These are phyloP conservation scores for Brasilioporus rufonigricans DNA, from an alignment of 768 basidiomycete genomes.

Conservation along the genomic window DNA sequence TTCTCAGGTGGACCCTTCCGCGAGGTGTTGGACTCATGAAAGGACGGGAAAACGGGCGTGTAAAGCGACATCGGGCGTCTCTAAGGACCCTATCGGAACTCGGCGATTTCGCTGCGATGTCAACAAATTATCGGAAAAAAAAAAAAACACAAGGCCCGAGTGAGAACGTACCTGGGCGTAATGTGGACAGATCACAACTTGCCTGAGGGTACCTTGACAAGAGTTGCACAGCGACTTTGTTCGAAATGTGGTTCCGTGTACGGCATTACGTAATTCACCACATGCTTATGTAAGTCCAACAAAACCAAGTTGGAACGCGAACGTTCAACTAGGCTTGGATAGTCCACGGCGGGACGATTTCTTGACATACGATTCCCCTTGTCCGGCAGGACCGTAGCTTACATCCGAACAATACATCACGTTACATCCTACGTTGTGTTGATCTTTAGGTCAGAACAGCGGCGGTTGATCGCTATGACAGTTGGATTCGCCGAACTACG, in stretches of 20 bases:
- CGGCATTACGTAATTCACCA: conserved; percentile 12
- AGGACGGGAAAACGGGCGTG: conserved; percentile 33
- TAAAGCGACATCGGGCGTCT: conserved; percentile 31
- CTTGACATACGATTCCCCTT: neutral
- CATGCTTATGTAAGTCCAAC: conserved; percentile 1
- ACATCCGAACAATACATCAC: neutral
- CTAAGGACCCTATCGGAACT: neutral
- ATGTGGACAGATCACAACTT: no score
- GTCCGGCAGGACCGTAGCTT: neutral
- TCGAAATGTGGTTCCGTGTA: neutral
- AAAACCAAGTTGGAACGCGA: no score
- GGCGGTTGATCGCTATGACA: conserved; percentile 21
- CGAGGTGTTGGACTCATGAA: conserved; percentile 5
- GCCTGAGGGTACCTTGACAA: neutral
- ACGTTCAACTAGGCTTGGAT: neutral
- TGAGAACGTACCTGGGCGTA: conserved; percentile 5
- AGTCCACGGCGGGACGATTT: neutral
- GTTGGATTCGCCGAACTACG: conserved; percentile 15
- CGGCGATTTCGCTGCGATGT: neutral
- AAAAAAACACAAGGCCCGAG: neutral
- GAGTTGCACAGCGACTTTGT: neutral
- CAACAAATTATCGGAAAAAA: neutral
- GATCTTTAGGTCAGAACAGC: conserved; percentile 14
- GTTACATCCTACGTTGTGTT: conserved; percentile 1
- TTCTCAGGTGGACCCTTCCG: conserved; percentile 7